These are phyloP conservation scores for Diaporthe helianthi DNA, from an alignment of 2,329 filamentous ascomycete species.

Conservation along the genomic window DNA sequence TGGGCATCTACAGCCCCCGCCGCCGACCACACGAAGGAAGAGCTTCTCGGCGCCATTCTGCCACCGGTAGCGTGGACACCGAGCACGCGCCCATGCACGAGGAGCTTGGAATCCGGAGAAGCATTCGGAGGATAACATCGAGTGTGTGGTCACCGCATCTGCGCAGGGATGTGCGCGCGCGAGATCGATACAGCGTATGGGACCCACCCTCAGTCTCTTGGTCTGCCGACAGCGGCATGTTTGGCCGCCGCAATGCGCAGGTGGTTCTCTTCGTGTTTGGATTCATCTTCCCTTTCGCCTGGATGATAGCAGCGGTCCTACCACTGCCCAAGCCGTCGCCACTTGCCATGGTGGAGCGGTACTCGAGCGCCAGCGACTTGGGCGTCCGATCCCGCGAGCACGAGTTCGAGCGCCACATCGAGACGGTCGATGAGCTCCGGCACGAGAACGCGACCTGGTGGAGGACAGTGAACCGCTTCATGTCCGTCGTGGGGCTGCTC, in stretches of 20 bases:
- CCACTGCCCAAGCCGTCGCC: constrained; percentile 70
- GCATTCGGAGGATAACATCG: constrained; percentile 58
- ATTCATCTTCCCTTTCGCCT: constrained; percentile 80
- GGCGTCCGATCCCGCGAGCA: constrained; percentile 43
- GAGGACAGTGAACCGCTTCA: constrained; percentile 64
- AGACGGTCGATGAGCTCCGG: constrained; percentile 51
- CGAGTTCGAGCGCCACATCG: constrained; percentile 44
- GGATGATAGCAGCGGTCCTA: constrained; percentile 80
- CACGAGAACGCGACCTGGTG: constrained; percentile 65
- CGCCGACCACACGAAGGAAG: constrained; percentile 51
- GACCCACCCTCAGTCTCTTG: constrained; percentile 75
- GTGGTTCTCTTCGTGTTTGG: constrained; percentile 77
- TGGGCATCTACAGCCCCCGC: constrained; percentile 54
- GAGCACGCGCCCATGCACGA: constrained; percentile 44
- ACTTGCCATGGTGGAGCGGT: constrained; percentile 57
- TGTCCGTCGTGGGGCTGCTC: constrained; percentile 63
- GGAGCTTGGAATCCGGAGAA: constrained; percentile 41
- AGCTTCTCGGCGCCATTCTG: constrained; percentile 40
- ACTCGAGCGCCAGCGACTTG: constrained; percentile 49
- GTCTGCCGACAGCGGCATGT: constrained; percentile 63
- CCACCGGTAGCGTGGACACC: constrained; percentile 54
- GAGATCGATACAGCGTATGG: constrained; percentile 68
- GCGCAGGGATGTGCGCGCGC: constrained; percentile 65
- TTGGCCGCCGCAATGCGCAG: constrained; percentile 76
- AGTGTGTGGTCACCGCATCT: constrained; percentile 79